Conservation (phyloP, 495 filamentous ascomycete genomes). For the Pyrenopolyporus hunteri region DNA sequence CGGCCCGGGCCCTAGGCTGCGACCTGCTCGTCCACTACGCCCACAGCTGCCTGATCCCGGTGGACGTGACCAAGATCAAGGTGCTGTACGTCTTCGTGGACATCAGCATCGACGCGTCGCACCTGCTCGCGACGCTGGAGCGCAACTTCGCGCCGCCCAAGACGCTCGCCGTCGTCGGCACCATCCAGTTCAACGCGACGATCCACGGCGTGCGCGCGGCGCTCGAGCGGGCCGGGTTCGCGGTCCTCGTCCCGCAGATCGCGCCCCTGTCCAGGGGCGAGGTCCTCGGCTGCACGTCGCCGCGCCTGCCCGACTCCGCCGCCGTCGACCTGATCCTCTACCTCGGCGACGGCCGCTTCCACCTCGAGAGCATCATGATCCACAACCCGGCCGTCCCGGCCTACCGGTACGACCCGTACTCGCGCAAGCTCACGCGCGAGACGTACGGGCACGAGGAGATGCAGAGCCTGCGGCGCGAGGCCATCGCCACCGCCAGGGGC, state of each 20-base stretch:
- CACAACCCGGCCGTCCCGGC: conserved; percentile 89
- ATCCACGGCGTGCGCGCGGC: conserved; percentile 79
- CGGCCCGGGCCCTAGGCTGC: conserved; percentile 89
- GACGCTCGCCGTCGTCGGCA: conserved; percentile 90
- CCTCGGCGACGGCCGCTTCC: conserved; percentile 94
- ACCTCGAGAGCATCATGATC: conserved; percentile 98
- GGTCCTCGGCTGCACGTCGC: conserved; percentile 94
- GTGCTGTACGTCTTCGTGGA: conserved; percentile 98
- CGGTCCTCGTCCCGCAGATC: conserved; percentile 86
- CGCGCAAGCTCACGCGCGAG: conserved; percentile 86
- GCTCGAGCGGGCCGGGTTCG: conserved; percentile 82
- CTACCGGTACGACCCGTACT: conserved; percentile 97
- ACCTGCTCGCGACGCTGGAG: conserved; percentile 85
- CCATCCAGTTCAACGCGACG: conserved; percentile 98
- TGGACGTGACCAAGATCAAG: conserved; percentile 92
- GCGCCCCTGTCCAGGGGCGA: conserved; percentile 91
- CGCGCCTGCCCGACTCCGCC: conserved; percentile 63
- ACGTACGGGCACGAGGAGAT: conserved; percentile 89
- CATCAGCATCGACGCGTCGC: conserved; percentile 89
- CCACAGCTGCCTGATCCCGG: conserved; percentile 93
- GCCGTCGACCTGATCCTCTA: conserved; percentile 84
- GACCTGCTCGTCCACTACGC: conserved; percentile 97
- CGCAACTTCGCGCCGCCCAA: conserved; percentile 85
- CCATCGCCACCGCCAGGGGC: conserved; percentile 72
- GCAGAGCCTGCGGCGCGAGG: conserved; percentile 76